Evolutionary conservation across 139 green algal species (phyloP).

Genomic region (Chlamydomonas eustigma): DNA sequence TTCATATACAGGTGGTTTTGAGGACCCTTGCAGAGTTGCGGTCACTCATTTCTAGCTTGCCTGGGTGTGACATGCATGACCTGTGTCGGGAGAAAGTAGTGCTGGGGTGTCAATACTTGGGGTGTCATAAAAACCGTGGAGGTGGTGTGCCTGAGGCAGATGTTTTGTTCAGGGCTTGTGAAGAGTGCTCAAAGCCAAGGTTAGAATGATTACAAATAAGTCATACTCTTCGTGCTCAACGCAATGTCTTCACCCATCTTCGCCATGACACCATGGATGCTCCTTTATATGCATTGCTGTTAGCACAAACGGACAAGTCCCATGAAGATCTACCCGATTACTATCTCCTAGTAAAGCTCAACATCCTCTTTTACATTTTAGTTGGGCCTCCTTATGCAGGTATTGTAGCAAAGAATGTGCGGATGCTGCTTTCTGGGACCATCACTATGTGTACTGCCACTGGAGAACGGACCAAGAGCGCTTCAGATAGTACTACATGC

Average conservation of each 20-base stretch:
- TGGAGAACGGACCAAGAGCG: neutral
- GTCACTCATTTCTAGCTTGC: neutral
- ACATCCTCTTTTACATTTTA: too few species aligned
- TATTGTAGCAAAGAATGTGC: neutral
- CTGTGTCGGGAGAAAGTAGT: neutral
- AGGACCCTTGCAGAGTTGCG: too few species aligned
- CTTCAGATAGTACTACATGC: neutral
- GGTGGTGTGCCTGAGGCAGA: neutral
- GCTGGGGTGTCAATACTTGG: neutral
- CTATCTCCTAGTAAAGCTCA: too few species aligned
- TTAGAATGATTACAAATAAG: neutral
- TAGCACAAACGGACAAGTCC: too few species aligned
- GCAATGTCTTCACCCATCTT: neutral
- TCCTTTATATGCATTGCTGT: too few species aligned
- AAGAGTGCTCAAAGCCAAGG: neutral
- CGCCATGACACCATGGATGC: neutral
- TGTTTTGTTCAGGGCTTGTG: neutral
- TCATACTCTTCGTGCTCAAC: neutral
- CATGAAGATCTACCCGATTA: too few species aligned
- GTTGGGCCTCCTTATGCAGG: neutral
- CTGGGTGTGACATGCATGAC: neutral
- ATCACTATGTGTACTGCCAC: neutral
- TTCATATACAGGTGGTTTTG: too few species aligned
- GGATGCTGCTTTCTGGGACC: neutral
- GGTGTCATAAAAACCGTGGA: neutral